A percentile compares a stretch with the other conserved stretches of the same genome.
Evolutionary conservation across 1,284 basidiomycete species (phyloP).

Genomic region (Microbotryum scabiosae): DNA sequence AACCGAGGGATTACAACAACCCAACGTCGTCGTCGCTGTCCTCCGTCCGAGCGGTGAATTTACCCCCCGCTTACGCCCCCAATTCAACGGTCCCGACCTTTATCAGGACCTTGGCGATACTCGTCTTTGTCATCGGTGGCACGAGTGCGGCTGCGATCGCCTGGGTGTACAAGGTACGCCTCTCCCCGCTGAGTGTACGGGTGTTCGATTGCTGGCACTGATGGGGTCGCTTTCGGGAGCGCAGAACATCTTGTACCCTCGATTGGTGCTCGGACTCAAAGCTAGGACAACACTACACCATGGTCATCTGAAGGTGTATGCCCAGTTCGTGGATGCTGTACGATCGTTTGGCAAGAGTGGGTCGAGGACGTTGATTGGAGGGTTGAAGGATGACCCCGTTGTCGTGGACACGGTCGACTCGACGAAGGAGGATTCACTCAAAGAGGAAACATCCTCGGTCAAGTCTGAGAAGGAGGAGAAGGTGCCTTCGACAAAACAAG

Average conservation of each 20-base stretch:
- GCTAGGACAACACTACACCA: slow-evolving; percentile 4
- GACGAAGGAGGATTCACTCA: neutral
- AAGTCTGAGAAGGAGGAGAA: neutral
- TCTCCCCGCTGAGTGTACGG: too few species aligned
- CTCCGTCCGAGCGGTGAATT: too few species aligned
- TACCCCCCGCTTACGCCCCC: slow-evolving; percentile 5
- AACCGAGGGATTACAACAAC: too few species aligned
- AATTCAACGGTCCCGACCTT: slow-evolving; percentile 23
- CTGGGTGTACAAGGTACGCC: slow-evolving; percentile 22
- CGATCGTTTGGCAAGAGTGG: neutral
- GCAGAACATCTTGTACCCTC: slow-evolving; percentile 10
- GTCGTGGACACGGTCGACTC: slow-evolving; percentile 8
- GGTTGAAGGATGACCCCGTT: neutral
- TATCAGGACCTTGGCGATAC: slow-evolving; percentile 8
- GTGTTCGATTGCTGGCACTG: neutral
- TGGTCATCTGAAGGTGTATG: neutral
- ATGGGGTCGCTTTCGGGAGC: too few species aligned
- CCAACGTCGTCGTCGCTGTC: too few species aligned
- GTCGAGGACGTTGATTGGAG: neutral
- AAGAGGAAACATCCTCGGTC: too few species aligned
- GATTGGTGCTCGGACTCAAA: slow-evolving; percentile 11
- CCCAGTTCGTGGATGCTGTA: neutral
- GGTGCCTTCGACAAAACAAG: too few species aligned
- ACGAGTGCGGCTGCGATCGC: slow-evolving; percentile 1
- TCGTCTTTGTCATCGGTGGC: slow-evolving; percentile 17